Conservation (phyloP, 345 rosid species). For the Camelina laxa region DNA sequence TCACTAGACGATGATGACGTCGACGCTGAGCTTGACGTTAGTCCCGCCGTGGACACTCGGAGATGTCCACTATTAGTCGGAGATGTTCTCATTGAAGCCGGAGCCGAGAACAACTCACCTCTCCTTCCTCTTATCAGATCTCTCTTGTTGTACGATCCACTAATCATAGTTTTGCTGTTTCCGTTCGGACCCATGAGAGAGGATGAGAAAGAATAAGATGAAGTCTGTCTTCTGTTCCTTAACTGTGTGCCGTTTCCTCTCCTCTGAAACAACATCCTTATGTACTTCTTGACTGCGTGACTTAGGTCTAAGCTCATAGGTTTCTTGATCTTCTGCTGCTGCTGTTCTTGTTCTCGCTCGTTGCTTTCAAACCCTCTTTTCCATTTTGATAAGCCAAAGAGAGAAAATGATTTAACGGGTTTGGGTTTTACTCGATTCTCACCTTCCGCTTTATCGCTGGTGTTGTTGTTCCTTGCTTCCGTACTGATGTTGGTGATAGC, state of each 20-base stretch:
- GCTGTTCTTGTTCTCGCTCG: constrained; percentile 48
- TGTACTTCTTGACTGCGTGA: constrained; percentile 62
- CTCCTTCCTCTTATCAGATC: constrained; percentile 50
- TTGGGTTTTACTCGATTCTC: constrained; percentile 47
- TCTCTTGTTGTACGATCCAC: constrained; percentile 31
- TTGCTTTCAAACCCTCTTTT: constrained; percentile 53
- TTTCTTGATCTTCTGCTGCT: constrained; percentile 53
- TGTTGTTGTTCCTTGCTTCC: not conserved
- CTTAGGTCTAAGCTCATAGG: constrained; percentile 63
- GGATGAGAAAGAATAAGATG: constrained; percentile 39
- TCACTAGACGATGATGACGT: constrained; percentile 58
- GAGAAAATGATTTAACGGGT: constrained; percentile 68
- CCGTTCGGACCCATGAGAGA: constrained; percentile 34
- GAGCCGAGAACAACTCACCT: constrained; percentile 76
- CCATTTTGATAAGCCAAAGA: constrained; percentile 65
- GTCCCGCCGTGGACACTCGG: constrained; percentile 42
- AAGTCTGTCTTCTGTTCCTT: constrained; percentile 48
- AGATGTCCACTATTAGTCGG: constrained; percentile 80
- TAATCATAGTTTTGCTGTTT: constrained; percentile 31
- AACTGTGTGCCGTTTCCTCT: constrained; percentile 51
- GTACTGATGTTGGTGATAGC: not conserved
- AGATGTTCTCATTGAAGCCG: constrained; percentile 88
- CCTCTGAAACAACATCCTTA: constrained; percentile 62
- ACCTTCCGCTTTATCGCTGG: not conserved
- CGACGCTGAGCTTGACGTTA: constrained; percentile 46